A percentile compares a stretch with the other conserved stretches of the same genome.
phyloP scores from a whole-genome alignment of 805 yeast species.

The Myxozyma udenii region DNA sequence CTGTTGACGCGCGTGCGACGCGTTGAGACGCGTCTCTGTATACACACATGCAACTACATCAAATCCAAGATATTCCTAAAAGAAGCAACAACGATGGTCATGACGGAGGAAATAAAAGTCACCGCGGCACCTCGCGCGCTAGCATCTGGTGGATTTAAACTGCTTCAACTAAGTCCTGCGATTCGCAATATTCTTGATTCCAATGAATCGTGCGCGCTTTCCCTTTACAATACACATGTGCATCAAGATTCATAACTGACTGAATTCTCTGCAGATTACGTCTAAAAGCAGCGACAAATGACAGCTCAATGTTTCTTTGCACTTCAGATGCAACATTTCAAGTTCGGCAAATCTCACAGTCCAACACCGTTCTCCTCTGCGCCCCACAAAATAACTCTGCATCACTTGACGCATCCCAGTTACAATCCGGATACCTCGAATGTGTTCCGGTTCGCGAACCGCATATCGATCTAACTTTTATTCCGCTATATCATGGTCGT shows the following conservation, averaged over 20 bases:
- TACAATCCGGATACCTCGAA: slow-evolving; percentile 23
- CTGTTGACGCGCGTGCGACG: no score
- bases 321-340: slow-evolving; percentile 58
- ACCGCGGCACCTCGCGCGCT: neutral
- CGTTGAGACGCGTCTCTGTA: no score
- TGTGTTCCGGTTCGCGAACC: slow-evolving; percentile 13
- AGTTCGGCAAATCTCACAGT: slow-evolving; percentile 77
- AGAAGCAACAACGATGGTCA: neutral
- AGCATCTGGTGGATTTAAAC: slow-evolving; percentile 6
- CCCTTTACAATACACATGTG: neutral
- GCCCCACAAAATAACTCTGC: neutral
- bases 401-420: neutral
- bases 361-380: slow-evolving; percentile 65
- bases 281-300: slow-evolving; percentile 9
- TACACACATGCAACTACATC: no score
- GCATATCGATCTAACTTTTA: slow-evolving; percentile 13
- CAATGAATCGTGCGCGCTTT: slow-evolving; percentile 3
- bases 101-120: neutral
- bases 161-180: slow-evolving; percentile 20
- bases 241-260: neutral
- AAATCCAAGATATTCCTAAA: no score
- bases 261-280: slow-evolving; percentile 1
- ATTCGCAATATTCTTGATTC: slow-evolving; percentile 14
- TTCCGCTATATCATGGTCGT: slow-evolving; percentile 25
- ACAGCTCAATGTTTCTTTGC: slow-evolving; percentile 54